Percentiles rank a stretch among this genome's conserved stretches.
These are phyloP conservation scores for Ascoidea asiatica DNA, from an alignment of 805 yeast genomes.

Conservation along the genomic window DNA sequence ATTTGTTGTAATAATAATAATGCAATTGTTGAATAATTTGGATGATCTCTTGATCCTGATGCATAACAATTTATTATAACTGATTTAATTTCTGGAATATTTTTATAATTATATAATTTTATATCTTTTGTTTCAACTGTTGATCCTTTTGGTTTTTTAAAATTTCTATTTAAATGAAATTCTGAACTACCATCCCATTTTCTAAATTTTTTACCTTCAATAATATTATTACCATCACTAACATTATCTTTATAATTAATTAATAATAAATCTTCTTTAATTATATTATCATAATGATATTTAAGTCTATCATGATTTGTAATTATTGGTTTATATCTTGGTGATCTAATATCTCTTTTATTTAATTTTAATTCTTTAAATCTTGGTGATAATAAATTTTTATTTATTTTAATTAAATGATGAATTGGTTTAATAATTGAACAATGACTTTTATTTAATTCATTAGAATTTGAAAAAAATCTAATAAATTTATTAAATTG, in stretches of 20 bases:
- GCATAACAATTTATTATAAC: constrained; percentile 68
- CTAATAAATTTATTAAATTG: background rate
- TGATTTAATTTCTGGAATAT: constrained; percentile 60
- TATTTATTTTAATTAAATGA: constrained; percentile 68
- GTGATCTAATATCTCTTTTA: constrained; percentile 66
- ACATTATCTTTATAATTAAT: constrained; percentile 63
- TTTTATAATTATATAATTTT: constrained; percentile 48
- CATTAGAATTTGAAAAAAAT: constrained; percentile 20
- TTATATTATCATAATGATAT: constrained; percentile 63
- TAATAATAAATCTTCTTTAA: constrained; percentile 66
- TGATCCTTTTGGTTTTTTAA: constrained; percentile 64
- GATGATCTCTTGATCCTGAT: constrained; percentile 53
- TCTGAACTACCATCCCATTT: constrained; percentile 84
- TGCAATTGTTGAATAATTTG: constrained; percentile 65
- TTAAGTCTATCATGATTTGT: constrained; percentile 70
- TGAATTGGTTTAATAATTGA: constrained; percentile 86
- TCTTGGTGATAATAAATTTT: constrained; percentile 60
- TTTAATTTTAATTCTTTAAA: constrained; percentile 55
- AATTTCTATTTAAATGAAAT: constrained; percentile 74
- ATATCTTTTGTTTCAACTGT: constrained; percentile 64
- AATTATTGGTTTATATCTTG: constrained; percentile 60
- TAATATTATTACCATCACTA: constrained; percentile 22
- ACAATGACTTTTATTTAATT: constrained; percentile 35
- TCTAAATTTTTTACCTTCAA: constrained; percentile 58
- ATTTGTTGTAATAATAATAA: constrained; percentile 78